phyloP scores from a whole-genome alignment of 2,329 filamentous ascomycete genomes.

The Colletotrichum neosansevieriae region DNA sequence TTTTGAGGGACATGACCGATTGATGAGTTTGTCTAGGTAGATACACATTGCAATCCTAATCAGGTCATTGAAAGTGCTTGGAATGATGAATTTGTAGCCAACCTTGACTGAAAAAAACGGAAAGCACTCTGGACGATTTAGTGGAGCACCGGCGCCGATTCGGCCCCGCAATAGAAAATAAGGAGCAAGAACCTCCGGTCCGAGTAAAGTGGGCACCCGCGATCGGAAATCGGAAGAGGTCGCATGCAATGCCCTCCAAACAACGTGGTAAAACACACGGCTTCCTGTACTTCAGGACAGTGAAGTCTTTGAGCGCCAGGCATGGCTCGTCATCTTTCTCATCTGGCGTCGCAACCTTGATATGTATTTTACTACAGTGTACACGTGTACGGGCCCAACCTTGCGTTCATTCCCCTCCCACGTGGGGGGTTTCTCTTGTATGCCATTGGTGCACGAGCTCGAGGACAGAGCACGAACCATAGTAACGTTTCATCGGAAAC shows the following conservation, averaged over 20 bases:
- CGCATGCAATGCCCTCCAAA: not conserved
- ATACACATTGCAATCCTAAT: too few species aligned
- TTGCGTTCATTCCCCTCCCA: slow-evolving; percentile 16
- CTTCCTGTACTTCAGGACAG: not conserved
- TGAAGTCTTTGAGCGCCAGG: too few species aligned
- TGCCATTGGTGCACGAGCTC: slow-evolving; percentile 19
- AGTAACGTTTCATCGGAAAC: slow-evolving; percentile 25
- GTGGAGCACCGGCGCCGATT: too few species aligned
- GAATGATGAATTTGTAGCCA: too few species aligned
- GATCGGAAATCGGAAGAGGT: not conserved
- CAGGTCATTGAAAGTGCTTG: too few species aligned
- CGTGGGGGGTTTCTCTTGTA: slow-evolving; percentile 16
- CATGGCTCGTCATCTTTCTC: slow-evolving; percentile 1
- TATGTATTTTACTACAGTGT: too few species aligned
- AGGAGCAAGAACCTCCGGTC: not conserved
- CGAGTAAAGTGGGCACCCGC: not conserved
- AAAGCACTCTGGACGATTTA: too few species aligned
- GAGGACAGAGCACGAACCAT: slow-evolving; percentile 11
- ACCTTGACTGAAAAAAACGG: too few species aligned
- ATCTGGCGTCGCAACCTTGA: not conserved
- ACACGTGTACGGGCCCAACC: not conserved
- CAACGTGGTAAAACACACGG: slow-evolving; percentile 3
- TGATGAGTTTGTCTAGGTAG: too few species aligned
- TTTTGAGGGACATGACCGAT: slow-evolving; percentile 42
- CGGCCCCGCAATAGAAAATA: too few species aligned